phyloP scores from a whole-genome alignment of 1,284 basidiomycete genomes.

The Cutaneotrichosporon sp. region DNA sequence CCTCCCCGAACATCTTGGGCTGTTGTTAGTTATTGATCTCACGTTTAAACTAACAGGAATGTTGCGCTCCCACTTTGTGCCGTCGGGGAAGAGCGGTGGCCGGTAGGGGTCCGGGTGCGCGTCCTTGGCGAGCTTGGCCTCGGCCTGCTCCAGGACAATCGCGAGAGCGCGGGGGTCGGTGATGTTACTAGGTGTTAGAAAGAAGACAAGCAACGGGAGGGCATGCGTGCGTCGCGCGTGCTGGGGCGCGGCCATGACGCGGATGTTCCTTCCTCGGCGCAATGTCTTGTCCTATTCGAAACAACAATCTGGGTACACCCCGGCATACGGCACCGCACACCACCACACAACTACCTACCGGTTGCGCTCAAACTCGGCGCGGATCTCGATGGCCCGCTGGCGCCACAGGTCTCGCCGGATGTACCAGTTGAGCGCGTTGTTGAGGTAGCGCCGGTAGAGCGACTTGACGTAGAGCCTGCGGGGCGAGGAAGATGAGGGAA shows the following conservation, averaged over 20 bases:
- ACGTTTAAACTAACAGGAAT: slow-evolving; percentile 39
- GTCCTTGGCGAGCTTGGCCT: slow-evolving; percentile 62
- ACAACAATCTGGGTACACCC: background rate
- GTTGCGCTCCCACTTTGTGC: slow-evolving; percentile 68
- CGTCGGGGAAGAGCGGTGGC: slow-evolving; percentile 67
- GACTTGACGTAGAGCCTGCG: slow-evolving; percentile 73
- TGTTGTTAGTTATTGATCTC: background rate
- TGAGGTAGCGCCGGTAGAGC: slow-evolving; percentile 79
- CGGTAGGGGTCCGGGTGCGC: slow-evolving; percentile 88
- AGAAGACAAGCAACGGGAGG: too few species aligned
- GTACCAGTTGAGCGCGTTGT: slow-evolving; percentile 82
- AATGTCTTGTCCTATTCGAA: too few species aligned
- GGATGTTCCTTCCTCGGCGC: too few species aligned
- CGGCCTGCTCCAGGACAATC: slow-evolving; percentile 71
- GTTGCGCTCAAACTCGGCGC: slow-evolving; percentile 88
- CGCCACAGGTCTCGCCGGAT: slow-evolving; percentile 81
- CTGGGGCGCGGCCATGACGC: background rate
- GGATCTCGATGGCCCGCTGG: slow-evolving; percentile 70
- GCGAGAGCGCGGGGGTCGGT: slow-evolving; percentile 81
- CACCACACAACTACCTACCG: slow-evolving; percentile 55
- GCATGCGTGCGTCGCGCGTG: too few species aligned
- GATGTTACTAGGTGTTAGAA: slow-evolving; percentile 61
- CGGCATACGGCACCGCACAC: background rate
- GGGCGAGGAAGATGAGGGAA: background rate
- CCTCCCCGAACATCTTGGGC: slow-evolving; percentile 9